Evolutionary conservation across 2,329 filamentous ascomycete genomes (phyloP).

Genomic region (Fusarium mundagurra): DNA sequence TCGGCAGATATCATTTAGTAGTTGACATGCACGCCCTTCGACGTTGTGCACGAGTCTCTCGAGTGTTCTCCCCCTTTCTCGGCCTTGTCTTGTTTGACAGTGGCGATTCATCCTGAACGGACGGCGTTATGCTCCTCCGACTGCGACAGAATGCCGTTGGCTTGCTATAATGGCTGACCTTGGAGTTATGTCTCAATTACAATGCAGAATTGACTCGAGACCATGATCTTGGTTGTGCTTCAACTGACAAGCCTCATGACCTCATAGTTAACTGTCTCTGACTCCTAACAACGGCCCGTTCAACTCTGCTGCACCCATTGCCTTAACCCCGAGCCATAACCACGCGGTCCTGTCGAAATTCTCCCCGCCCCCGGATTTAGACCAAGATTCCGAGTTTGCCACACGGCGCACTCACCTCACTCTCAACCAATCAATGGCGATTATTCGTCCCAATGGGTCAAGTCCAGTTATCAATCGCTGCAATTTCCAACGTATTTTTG

Average conservation of each 20-base stretch:
- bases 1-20: slow-evolving; percentile 31
- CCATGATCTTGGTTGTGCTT: background rate
- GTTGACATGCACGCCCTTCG: slow-evolving; percentile 42
- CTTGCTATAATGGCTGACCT: background rate
- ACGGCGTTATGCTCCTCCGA: background rate
- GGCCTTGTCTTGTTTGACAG: background rate
- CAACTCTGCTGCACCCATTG: background rate
- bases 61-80: slow-evolving; percentile 1
- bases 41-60: slow-evolving; percentile 22
- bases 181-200: background rate
- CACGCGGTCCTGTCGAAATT: background rate
- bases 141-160: background rate
- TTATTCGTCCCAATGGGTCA: slow-evolving; percentile 6
- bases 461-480: background rate
- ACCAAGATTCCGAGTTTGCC: slow-evolving; percentile 34
- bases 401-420: slow-evolving; percentile 8
- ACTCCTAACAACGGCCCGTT: background rate
- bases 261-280: background rate
- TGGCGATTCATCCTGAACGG: background rate
- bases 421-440: slow-evolving; percentile 26
- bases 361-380: slow-evolving; percentile 40
- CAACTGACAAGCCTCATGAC: background rate
- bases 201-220: background rate
- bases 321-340: slow-evolving; percentile 30
- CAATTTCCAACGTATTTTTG: background rate